Percentiles rank a stretch among this genome's conserved stretches.
Evolutionary conservation across 1,139 yeast genomes (phyloP).

Genomic region (Sugiyamaella castrensis): DNA sequence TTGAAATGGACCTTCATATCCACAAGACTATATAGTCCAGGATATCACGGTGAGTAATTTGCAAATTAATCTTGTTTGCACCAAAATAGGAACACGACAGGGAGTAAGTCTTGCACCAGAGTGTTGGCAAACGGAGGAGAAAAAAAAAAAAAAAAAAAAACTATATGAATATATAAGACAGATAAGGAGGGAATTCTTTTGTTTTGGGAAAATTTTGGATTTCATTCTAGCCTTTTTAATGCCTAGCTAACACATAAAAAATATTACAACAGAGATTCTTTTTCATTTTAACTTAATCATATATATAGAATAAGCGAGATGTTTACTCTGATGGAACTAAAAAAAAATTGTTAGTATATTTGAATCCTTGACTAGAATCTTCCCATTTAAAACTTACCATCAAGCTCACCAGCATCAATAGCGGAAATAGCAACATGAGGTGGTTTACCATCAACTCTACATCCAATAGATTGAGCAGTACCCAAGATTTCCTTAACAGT

Average conservation of each 20-base stretch:
- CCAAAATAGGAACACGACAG: conserved; percentile 83
- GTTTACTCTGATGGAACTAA: conserved; percentile 26
- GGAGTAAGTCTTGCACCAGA: conserved; percentile 65
- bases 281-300: no score
- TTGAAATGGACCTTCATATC: conserved; percentile 55
- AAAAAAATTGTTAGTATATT: conserved; percentile 10
- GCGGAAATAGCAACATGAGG: conserved; percentile 99
- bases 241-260: conserved; percentile 23
- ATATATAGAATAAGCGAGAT: conserved; percentile 9
- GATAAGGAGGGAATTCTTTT: not conserved
- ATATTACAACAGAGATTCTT: conserved; percentile 14
- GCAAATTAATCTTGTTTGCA: conserved; percentile 85
- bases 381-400: conserved; percentile 45
- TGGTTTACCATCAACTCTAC: conserved; percentile 97
- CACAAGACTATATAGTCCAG: conserved; percentile 38
- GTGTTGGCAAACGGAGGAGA: conserved; percentile 91
- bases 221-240: conserved; percentile 18
- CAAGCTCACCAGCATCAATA: conserved; percentile 97
- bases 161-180: conserved; percentile 8
- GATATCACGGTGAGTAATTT: conserved; percentile 69
- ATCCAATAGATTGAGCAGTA: conserved; percentile 99
- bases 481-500: conserved; percentile 99
- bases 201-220: conserved; percentile 1
- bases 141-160: no score
- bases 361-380: not conserved